These are phyloP conservation scores for Solanum stenotomum DNA, from an alignment of 257 asterid species.

Conservation along the genomic window DNA sequence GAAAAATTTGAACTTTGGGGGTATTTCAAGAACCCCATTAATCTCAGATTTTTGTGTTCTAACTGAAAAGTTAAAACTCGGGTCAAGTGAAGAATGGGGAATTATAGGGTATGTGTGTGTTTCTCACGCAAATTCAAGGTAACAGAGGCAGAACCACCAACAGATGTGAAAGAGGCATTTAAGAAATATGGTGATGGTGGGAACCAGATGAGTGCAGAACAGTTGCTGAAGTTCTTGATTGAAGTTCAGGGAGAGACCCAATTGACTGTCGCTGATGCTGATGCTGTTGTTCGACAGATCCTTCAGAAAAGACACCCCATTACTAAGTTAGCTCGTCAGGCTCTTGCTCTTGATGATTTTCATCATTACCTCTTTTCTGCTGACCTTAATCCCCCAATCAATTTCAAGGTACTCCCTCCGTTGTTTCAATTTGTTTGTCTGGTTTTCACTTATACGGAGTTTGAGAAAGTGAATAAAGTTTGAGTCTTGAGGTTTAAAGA, in stretches of 20 bases:
- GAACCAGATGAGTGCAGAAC: constrained; percentile 36
- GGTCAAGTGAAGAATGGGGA: constrained; percentile 24
- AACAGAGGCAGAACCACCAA: constrained; percentile 54
- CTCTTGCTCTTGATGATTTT: constrained; percentile 40
- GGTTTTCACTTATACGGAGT: neutral
- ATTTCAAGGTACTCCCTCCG: constrained; percentile 24
- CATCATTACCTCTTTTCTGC: constrained; percentile 58
- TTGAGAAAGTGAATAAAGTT: neutral
- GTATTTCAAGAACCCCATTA: neutral
- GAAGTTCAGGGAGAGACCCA: constrained; percentile 24
- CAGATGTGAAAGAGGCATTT: constrained; percentile 46
- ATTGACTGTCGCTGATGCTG: constrained; percentile 17
- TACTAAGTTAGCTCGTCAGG: constrained; percentile 21
- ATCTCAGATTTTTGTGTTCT: neutral
- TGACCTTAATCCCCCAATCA: constrained; percentile 55
- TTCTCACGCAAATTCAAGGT: constrained; percentile 50
- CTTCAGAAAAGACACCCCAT: constrained; percentile 30
- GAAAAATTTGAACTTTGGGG: neutral
- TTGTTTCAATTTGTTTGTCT: neutral
- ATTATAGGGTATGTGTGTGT: constrained; percentile 45
- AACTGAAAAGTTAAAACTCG: neutral
- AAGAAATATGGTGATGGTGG: constrained; percentile 46
- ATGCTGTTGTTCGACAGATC: constrained; percentile 42
- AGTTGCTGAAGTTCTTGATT: constrained; percentile 26
- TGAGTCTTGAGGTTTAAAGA: neutral